phyloP scores from a whole-genome alignment of 164 flowering plant species.

The Protea cynaroides region DNA sequence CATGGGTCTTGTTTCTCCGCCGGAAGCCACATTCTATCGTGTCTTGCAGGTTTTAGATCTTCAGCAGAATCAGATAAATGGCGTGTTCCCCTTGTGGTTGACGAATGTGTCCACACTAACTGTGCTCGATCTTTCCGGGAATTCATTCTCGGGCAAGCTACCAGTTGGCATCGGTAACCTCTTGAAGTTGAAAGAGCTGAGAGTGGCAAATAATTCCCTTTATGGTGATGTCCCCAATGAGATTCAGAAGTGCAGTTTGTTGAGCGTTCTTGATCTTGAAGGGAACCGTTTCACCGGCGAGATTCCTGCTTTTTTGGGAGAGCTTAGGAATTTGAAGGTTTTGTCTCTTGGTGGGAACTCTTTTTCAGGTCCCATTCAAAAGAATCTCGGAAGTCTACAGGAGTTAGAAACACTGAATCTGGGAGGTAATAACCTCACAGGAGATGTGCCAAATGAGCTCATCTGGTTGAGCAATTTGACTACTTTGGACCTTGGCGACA shows the following conservation, averaged over 20 bases:
- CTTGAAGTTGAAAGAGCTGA: slow-evolving; percentile 42
- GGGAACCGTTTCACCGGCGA: slow-evolving; percentile 50
- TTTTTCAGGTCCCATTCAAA: slow-evolving; percentile 46
- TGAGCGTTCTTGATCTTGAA: slow-evolving; percentile 51
- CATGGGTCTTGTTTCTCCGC: slow-evolving; percentile 46
- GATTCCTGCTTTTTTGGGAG: slow-evolving; percentile 38
- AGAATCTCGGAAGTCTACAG: slow-evolving; percentile 27
- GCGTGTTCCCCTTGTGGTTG: slow-evolving; percentile 59
- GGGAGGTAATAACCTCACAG: slow-evolving; percentile 44
- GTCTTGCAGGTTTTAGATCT: slow-evolving; percentile 55
- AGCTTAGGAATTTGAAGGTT: slow-evolving; percentile 29
- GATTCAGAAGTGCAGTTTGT: slow-evolving; percentile 34
- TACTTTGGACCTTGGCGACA: slow-evolving; percentile 42
- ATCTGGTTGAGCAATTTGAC: slow-evolving; percentile 41
- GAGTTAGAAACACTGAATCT: slow-evolving; percentile 41
- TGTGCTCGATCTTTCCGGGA: slow-evolving; percentile 44
- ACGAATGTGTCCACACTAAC: slow-evolving; percentile 30
- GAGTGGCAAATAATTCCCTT: slow-evolving; percentile 59
- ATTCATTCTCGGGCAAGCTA: slow-evolving; percentile 40
- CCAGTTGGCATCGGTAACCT: slow-evolving; percentile 43
- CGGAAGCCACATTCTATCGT: slow-evolving; percentile 22
- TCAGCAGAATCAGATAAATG: slow-evolving; percentile 46
- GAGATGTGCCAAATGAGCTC: slow-evolving; percentile 42
- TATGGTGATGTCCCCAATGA: slow-evolving; percentile 36
- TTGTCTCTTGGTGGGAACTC: slow-evolving; percentile 52